Conservation (phyloP, 148 eudicot genomes). For the Silene conica region DNA sequence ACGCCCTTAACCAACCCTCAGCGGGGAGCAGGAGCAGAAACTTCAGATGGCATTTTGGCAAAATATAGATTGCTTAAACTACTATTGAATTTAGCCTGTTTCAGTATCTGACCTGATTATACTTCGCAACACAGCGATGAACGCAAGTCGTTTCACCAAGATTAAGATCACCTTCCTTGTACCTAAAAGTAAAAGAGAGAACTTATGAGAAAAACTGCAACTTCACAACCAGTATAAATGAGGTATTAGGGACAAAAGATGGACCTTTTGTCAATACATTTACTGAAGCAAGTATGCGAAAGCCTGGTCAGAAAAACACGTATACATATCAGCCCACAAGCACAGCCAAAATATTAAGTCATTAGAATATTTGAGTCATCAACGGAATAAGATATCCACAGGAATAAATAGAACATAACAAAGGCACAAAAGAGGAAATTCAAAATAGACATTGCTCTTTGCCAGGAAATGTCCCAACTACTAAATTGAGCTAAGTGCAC, state of each 20-base stretch:
- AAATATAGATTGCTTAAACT: neutral
- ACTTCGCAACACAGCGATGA: conserved; percentile 88
- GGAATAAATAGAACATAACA: too few species aligned
- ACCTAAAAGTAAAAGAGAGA: conserved; percentile 33
- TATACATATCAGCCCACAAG: conserved; percentile 17
- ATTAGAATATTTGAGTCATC: neutral
- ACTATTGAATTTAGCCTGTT: neutral
- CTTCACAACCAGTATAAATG: neutral
- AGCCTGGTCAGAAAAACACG: conserved; percentile 48
- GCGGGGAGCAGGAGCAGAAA: neutral
- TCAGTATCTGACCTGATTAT: conserved; percentile 25
- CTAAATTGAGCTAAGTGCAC: neutral
- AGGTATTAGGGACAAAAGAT: neutral
- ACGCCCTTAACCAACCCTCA: too few species aligned
- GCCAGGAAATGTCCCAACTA: neutral
- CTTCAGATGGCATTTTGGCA: neutral
- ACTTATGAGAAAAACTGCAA: neutral
- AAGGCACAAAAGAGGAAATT: too few species aligned
- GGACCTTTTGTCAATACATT: conserved; percentile 73
- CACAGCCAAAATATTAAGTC: neutral
- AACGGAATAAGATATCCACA: neutral
- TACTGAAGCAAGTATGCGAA: conserved; percentile 61
- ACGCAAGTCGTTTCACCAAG: conserved; percentile 76
- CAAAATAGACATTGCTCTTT: too few species aligned
- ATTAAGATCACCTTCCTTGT: conserved; percentile 71